Base-by-base conservation (phyloP, 495 filamentous ascomycete genomes). In the Tricharina praecox region DNA sequence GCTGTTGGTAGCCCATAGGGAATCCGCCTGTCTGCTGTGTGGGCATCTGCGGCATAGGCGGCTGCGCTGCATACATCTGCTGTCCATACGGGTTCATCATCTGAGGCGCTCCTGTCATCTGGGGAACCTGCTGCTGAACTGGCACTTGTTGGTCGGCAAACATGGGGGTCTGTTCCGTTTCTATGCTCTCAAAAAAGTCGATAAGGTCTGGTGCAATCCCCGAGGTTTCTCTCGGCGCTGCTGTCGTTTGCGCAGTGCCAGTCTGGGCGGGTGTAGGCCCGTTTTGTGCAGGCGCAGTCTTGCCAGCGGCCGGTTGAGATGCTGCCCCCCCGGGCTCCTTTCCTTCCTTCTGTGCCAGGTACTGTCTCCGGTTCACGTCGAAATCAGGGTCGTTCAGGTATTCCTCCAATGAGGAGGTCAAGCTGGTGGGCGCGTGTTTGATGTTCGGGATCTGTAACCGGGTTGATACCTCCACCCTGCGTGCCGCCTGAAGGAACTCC, bases 181-280 rank as follows among this genome's bases (percentile, higher is more conserved):
- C 86, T 58, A 99, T 96, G 1, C 88, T 88, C 50, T 90, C 90
- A 60, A 99, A 99, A 62, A 99, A 94, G 62, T 99, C 90, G 55
- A 99, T 99, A 44, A 99, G 67, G 65, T 96, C 83, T 39, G 79
- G 70, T 48, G 63, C 53, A 23, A 58, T 51, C 58, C 47, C 62
- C 53, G 50, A 13, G 13, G 38, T 42, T 19, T 61, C 58, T 8
- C 47, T 44, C 49, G 63, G 59, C 53, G 60, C 8, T 26, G 50
- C 43, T 23, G n/a, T 7, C 3, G 51, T 26, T n/a, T n/a, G n/a
- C n/a, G n/a, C n/a, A n/a, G n/a, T n/a, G n/a, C n/a, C n/a, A n/a
- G n/a, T n/a, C n/a, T n/a, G n/a, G 20, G 61, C 32, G 7, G 55
- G 37, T 13, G 28, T 32, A 32, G 28, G 28, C 13, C 28, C 32